Evolutionary conservation across 352 stramenopile species (phyloP), one percentile per base, ranked within the genome.

Genomic region (Phytophthora sansomeana): DNA sequence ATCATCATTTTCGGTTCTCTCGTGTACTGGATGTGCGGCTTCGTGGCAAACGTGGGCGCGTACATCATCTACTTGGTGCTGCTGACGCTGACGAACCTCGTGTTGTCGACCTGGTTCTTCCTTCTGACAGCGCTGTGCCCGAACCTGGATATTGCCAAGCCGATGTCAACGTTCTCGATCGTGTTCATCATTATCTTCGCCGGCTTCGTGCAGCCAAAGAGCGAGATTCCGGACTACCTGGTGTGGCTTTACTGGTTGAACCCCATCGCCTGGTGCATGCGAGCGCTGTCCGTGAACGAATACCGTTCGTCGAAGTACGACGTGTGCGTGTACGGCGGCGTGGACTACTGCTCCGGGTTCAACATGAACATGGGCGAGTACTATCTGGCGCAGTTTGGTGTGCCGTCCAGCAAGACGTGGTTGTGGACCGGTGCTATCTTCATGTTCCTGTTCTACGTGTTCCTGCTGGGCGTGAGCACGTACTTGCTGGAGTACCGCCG

Each of bases 11-110:
- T 95, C 72, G 85, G 83, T n/a, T n/a, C n/a, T n/a, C 61, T 96
- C 21, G 61, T 97, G 14, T 97, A 97, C 65, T 97, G 85, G 78
- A 90, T 97, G 77, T 76, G 87, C 53, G 87, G 87, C n/a, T 78
- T 95, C 52, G 66, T 62, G 5, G 46, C 46, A 6, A 52, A 52
- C 14, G 46, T 38, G 26, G 46, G 47, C 47, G 47, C 47, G 47
- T 55, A 32, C 47, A 32, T 55, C 47, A 55, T 55, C 47, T 55
- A 46, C 32, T 36, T 56, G 32, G 32, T 56, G 46, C n/a, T n/a
- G n/a, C n/a, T n/a, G n/a, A n/a, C n/a, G n/a, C n/a, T n/a, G n/a
- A n/a, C n/a, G n/a, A n/a, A n/a, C n/a, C n/a, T n/a, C n/a, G n/a
- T n/a, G n/a, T n/a, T n/a, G n/a, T n/a, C n/a, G n/a, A n/a, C n/a